A percentile compares a stretch with the other conserved stretches of the same genome.
Conservation (phyloP, 768 basidiomycete genomes). For the Megacollybia marginata region DNA sequence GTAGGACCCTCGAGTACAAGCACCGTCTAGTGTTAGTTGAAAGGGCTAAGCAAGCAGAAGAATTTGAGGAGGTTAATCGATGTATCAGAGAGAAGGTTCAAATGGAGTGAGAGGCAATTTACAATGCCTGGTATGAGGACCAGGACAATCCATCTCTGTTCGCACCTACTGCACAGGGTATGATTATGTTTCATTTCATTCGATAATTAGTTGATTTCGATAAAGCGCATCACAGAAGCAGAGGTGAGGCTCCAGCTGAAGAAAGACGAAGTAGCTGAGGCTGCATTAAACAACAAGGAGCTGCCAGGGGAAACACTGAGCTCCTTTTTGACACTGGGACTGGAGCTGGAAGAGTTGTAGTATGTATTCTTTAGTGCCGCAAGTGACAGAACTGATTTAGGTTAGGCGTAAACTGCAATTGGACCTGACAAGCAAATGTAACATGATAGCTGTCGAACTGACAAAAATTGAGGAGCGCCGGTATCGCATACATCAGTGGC, state of each 20-base stretch:
- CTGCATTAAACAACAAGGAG: not conserved
- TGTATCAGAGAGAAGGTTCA: not conserved
- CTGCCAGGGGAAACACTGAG: not conserved
- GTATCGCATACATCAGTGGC: not conserved
- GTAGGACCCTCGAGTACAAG: not conserved
- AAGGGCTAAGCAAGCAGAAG: constrained; percentile 1
- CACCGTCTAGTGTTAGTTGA: constrained; percentile 6
- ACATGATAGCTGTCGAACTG: not conserved
- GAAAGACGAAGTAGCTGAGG: not conserved
- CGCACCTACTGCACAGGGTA: not conserved
- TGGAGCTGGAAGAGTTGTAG: constrained; percentile 9
- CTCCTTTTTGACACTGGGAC: constrained; percentile 1
- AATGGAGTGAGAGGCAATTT: not conserved
- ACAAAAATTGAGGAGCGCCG: constrained; percentile 6
- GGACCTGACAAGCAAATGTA: not conserved
- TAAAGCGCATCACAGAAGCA: constrained; percentile 2
- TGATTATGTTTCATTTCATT: not conserved
- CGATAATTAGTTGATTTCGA: not conserved
- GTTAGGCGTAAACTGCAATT: not conserved
- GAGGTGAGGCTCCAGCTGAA: not conserved
- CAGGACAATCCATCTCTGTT: not conserved
- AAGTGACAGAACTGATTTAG: too few relatives aligned
- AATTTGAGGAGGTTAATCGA: not conserved
- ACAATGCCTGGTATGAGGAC: constrained; percentile 1
- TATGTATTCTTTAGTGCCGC: too few relatives aligned